Conservation (phyloP, 2,329 filamentous ascomycete species). For the Thielaviopsis populi region DNA sequence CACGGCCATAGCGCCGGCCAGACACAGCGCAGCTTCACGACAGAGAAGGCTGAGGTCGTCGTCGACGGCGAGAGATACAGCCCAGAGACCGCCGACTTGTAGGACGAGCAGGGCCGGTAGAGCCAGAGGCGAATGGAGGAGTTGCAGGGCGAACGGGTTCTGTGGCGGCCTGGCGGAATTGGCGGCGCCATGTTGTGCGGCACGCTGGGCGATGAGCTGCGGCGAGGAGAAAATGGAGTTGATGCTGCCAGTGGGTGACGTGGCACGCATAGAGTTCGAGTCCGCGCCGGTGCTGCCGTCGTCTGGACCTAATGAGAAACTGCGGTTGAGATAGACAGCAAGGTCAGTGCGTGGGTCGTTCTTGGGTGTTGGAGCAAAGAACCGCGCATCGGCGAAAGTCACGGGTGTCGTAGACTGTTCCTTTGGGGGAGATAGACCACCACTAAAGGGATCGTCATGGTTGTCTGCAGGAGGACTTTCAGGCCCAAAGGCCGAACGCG, state of each 20-base stretch:
- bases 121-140: conserved; percentile 14
- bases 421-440: background rate
- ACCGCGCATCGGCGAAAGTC: conserved; percentile 40
- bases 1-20: conserved; percentile 12
- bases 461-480: background rate
- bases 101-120: conserved; percentile 8
- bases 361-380: conserved; percentile 26
- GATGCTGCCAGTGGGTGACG: conserved; percentile 9
- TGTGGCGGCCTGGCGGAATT: background rate
- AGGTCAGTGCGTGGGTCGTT: conserved; percentile 26
- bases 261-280: background rate
- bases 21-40: conserved; percentile 11
- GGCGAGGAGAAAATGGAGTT: conserved; percentile 14
- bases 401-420: conserved; percentile 15
- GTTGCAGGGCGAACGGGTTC: conserved; percentile 12
- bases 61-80: background rate
- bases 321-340: conserved; percentile 25
- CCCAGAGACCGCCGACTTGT: conserved; percentile 12
- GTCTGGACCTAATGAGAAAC: conserved; percentile 23
- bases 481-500: background rate
- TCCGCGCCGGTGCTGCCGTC: background rate
- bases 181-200: background rate
- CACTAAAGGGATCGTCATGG: background rate
- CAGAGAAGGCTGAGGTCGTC: conserved; percentile 12
- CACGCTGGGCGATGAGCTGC: conserved; percentile 9